Percentiles rank a stretch among this genome's conserved stretches.
phyloP scores from a whole-genome alignment of 2,329 filamentous ascomycete species.

The Fusarium sp. region DNA sequence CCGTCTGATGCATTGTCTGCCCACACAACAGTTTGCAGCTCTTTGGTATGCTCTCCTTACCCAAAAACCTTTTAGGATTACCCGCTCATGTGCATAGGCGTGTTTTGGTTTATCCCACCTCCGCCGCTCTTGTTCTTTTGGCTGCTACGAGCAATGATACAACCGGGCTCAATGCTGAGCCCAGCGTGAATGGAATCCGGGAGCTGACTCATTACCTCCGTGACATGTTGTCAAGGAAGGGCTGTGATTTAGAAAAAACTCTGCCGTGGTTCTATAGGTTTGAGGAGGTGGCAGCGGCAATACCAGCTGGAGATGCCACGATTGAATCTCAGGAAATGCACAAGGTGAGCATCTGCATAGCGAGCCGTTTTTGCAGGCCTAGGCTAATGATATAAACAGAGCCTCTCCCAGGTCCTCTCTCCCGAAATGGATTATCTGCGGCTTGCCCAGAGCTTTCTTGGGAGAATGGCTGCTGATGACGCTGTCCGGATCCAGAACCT shows the following conservation, averaged over 20 bases:
- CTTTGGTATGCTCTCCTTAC: not conserved
- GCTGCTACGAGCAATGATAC: not conserved
- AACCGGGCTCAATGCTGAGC: not conserved
- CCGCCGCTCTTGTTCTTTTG: not conserved
- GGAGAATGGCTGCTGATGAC: not conserved
- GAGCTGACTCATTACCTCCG: not conserved
- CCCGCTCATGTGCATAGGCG: not conserved
- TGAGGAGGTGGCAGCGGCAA: not conserved
- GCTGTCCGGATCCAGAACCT: not conserved
- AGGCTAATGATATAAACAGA: not conserved
- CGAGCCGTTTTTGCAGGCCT: not conserved
- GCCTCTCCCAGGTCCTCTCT: not conserved
- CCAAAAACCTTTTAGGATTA: no score
- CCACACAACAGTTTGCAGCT: not conserved
- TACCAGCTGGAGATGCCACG: no score
- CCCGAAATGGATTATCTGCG: not conserved
- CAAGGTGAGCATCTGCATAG: not conserved
- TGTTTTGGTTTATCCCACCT: not conserved
- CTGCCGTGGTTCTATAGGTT: not conserved
- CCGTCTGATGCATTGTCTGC: not conserved
- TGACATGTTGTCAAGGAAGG: not conserved
- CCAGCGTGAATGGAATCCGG: not conserved
- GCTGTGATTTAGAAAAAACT: not conserved
- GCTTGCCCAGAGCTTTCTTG: not conserved
- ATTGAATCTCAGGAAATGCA: not conserved